These are phyloP conservation scores for Annulohypoxylon nitens DNA, from an alignment of 495 filamentous ascomycete species.

Conservation along the genomic window DNA sequence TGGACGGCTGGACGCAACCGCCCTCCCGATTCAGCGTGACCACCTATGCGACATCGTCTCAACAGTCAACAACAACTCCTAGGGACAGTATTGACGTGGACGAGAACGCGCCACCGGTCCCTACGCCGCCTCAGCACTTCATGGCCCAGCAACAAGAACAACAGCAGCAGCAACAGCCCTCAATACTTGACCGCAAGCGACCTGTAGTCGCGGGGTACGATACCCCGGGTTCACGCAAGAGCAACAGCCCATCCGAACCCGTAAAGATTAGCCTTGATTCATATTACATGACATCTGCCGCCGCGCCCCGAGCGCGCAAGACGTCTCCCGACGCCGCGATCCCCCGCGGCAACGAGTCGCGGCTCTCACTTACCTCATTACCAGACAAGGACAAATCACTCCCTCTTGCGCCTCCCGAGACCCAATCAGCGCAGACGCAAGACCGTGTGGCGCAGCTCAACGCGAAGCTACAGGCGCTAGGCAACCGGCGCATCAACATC, in stretches of 20 bases:
- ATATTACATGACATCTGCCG: conserved; percentile 36
- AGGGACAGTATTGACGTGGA: conserved; percentile 65
- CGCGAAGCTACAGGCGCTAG: conserved; percentile 73
- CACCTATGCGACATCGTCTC: conserved; percentile 73
- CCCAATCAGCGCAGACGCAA: conserved; percentile 56
- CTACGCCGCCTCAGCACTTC: conserved; percentile 47
- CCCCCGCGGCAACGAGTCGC: conserved; percentile 21
- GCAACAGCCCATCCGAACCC: conserved; percentile 31
- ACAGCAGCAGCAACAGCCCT: conserved; percentile 30
- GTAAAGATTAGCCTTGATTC: conserved; percentile 50
- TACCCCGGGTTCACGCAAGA: conserved; percentile 18
- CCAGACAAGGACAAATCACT: conserved; percentile 67
- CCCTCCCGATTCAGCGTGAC: conserved; percentile 80
- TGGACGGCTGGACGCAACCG: conserved; percentile 62
- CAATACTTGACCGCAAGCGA: conserved; percentile 56
- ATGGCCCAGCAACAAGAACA: conserved; percentile 33
- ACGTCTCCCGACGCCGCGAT: conserved; percentile 33
- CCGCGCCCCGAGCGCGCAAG: conserved; percentile 5
- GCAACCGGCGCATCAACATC: conserved; percentile 76
- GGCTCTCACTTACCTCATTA: background rate
- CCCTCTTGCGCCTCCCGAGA: conserved; percentile 69
- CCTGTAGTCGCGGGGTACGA: conserved; percentile 49
- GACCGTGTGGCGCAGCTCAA: conserved; percentile 77
- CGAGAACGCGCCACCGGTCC: conserved; percentile 55
- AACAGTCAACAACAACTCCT: conserved; percentile 67